Base-by-base conservation (phyloP, 2,329 filamentous ascomycete genomes). In the Colletotrichum camelliae region DNA sequence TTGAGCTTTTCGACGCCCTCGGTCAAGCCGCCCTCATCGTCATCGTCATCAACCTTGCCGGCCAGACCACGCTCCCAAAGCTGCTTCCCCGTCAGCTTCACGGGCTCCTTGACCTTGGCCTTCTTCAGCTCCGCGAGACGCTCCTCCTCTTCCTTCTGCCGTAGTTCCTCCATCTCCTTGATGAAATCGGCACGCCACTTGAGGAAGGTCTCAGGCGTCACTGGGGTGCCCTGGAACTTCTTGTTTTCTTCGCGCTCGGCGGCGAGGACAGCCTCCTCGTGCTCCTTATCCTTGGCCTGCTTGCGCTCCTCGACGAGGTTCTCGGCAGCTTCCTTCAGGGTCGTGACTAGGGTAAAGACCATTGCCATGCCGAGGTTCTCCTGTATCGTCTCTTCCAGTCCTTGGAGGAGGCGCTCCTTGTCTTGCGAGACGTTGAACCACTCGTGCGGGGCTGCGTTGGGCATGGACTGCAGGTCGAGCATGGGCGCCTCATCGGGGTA, bases 351-450 rank as follows among this genome's bases (percentile, higher is more conserved):
- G 0, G 96, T 95, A 85, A 98, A 99, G 2, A 99, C 88, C 97
- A 99, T 99, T 71, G 96, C 95, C 94, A 98, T 98, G 77, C 97
- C 97, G 75, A 98, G 86, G 80, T 96, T 98, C 84, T 99, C 97
- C 83, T 97, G 93, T 43, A 98, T 94, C 1, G 93, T 94, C 18
- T 94, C 92, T 52, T 92, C 85, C 15, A 98, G 88, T 2, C 91
- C 90, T 67, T 92, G 88, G 18, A 98, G 90, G 16, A 99, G 91
- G 68, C 86, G 85, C 21, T 91, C 89, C 82, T 95, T 95, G 88
- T 99, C 97, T 65, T 94, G 92, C 80, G 93, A 90, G 62, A 98
- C 89, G 82, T 93, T 94, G 84, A 99, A 93, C 81, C 94, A 91
- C 33, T 91, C 89, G 84, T 98, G 91, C 79, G 91, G 90, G 24